Evolutionary conservation across 2,329 filamentous ascomycete genomes (phyloP), one percentile per base, ranked within the genome.

Genomic region (Fusarium sambucinum): DNA sequence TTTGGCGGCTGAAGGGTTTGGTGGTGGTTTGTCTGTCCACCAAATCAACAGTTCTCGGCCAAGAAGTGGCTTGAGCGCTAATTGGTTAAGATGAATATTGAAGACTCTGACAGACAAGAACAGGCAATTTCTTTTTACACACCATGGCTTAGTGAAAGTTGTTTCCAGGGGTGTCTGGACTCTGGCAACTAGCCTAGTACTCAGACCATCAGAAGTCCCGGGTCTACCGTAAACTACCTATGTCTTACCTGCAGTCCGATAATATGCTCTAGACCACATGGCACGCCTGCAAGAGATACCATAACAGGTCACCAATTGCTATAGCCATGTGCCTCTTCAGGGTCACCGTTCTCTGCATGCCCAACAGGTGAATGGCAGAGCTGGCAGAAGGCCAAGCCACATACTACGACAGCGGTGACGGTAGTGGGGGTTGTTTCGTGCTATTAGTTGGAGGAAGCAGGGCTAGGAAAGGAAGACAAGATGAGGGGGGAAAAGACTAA

Each of bases 121-220:
- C 32, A 60, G 55, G 70, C 45, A 54, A 48, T 59, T 60, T 65
- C 68, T 42, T 50, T 35, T 32, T 50, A 55, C 66, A 51, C 57
- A 57, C 63, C 32, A 61, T 69, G 67, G 65, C 65, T 71, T 73
- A 55, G 42, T 55, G 45, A 27, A 52, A 60, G 57, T 62, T 68
- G 55, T 51, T 59, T 46, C 45, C 46, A 59, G 59, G 59, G 59
- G 47, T 54, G 56, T 23, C 33, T 25, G 32, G 27, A 32, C 21
- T 44, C 12, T 32, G 27, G 27, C 13, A 19, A 19, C 27, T 30
- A 19, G 19, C n/a, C n/a, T 42, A 38, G 35, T 14, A 13, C n/a
- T 14, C 35, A 46, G 33, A 46, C 42, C 45, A 32, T 42, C 38
- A 50, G 30, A 46, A 50, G 48, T 56, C 47, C 59, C 48, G 47